A percentile compares a stretch with the other conserved stretches of the same genome.
phyloP scores from a whole-genome alignment of 805 yeast genomes.

The Wickerhamomyces canadensis region DNA sequence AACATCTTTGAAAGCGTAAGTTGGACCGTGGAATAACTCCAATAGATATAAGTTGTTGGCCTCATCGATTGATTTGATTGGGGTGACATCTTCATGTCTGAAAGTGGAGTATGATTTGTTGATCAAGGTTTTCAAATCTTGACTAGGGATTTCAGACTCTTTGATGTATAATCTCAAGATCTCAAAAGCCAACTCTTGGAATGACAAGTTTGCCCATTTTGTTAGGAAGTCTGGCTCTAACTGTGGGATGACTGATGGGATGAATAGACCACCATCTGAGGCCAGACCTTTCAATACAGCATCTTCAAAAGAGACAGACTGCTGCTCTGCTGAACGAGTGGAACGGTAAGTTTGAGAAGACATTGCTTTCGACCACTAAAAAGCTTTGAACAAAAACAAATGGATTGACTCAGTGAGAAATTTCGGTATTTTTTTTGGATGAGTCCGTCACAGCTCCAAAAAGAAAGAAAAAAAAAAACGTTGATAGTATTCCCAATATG shows the following conservation, averaged over 20 bases:
- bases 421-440: neutral
- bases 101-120: slow-evolving; percentile 82
- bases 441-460: slow-evolving; percentile 1
- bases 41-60: slow-evolving; percentile 61
- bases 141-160: slow-evolving; percentile 64
- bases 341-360: slow-evolving; percentile 67
- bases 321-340: slow-evolving; percentile 55
- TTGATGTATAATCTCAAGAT: slow-evolving; percentile 77
- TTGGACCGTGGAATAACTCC: slow-evolving; percentile 98
- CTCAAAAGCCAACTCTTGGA: slow-evolving; percentile 83
- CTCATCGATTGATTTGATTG: slow-evolving; percentile 58
- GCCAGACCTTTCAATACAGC: slow-evolving; percentile 90
- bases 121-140: slow-evolving; percentile 60
- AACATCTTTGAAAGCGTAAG: slow-evolving; percentile 98
- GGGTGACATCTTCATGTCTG: slow-evolving; percentile 85
- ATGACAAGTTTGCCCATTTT: slow-evolving; percentile 69
- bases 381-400: neutral
- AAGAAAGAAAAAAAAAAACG: slow-evolving; percentile 1
- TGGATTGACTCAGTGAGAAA: no score
- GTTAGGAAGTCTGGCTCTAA: slow-evolving; percentile 47
- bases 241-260: slow-evolving; percentile 78
- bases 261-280: slow-evolving; percentile 91
- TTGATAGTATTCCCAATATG: neutral
- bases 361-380: slow-evolving; percentile 1
- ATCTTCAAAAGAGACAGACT: slow-evolving; percentile 65